These are phyloP conservation scores for Phalaenopsis equestris DNA, from an alignment of 106 monocot species.

Conservation along the genomic window DNA sequence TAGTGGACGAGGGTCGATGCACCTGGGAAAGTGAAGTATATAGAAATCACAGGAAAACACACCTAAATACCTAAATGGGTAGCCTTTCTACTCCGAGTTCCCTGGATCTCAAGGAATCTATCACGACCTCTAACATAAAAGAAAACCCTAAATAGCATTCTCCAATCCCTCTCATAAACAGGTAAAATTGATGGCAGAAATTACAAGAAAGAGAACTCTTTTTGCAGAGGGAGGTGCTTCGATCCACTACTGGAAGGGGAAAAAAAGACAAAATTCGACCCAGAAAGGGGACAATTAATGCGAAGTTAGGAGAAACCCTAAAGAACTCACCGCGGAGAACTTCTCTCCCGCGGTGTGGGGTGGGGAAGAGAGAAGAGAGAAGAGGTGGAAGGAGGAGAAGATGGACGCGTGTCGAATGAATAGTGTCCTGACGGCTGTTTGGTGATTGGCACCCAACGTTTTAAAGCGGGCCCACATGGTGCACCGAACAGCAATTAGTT, in stretches of 20 bases:
- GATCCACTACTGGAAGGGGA: neutral
- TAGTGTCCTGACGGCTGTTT: neutral
- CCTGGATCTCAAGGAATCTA: conserved; percentile 41
- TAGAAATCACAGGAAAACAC: conserved; percentile 16
- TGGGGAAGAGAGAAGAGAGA: neutral
- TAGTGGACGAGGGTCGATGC: neutral
- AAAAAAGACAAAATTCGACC: neutral
- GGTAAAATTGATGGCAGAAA: neutral
- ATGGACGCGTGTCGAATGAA: neutral
- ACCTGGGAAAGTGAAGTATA: conserved; percentile 5
- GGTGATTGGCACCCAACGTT: neutral
- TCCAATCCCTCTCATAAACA: neutral
- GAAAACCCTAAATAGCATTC: neutral
- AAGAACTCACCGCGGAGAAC: neutral
- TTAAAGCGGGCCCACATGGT: neutral
- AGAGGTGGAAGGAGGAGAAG: neutral
- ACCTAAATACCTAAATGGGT: conserved; percentile 9
- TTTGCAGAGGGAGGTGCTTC: neutral
- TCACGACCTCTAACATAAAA: neutral
- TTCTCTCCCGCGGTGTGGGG: neutral
- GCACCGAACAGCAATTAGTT: neutral
- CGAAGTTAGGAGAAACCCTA: neutral
- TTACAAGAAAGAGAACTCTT: neutral
- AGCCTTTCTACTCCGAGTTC: conserved; percentile 13
- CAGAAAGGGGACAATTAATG: neutral